Evolutionary conservation across 495 filamentous ascomycete species (phyloP).

Genomic region (Halenospora varia): DNA sequence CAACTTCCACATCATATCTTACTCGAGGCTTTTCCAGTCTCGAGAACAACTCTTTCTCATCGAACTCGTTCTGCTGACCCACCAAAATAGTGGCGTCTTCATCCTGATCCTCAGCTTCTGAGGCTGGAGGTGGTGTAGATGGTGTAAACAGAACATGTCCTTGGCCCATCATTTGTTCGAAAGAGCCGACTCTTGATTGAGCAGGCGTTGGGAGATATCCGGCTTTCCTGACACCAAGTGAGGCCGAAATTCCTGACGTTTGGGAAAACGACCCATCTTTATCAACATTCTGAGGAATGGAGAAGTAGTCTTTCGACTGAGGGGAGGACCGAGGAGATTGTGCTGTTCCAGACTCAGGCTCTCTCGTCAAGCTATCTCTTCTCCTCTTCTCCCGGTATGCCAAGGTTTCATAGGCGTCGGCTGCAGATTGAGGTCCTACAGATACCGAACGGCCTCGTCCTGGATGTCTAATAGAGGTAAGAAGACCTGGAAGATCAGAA

Average conservation of each 20-base stretch:
- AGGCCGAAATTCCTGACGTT: conserved; percentile 21
- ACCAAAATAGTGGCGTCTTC: conserved; percentile 31
- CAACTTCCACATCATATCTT: conserved; percentile 93
- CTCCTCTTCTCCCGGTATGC: conserved; percentile 84
- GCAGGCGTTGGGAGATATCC: conserved; percentile 22
- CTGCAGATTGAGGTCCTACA: conserved; percentile 89
- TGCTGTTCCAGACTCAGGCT: not conserved
- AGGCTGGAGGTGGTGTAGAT: conserved; percentile 32
- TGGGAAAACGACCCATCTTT: conserved; percentile 18
- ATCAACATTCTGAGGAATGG: conserved; percentile 2
- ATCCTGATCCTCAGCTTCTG: conserved; percentile 22
- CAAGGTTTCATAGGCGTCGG: conserved; percentile 92
- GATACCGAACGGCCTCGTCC: conserved; percentile 76
- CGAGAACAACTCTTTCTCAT: conserved; percentile 79
- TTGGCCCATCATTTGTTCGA: conserved; percentile 67
- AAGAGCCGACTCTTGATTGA: conserved; percentile 46
- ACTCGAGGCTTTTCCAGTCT: conserved; percentile 83
- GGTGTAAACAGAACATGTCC: conserved; percentile 39
- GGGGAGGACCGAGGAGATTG: not conserved
- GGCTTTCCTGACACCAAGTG: not conserved
- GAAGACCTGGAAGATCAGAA: conserved; percentile 73
- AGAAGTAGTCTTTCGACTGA: conserved; percentile 1
- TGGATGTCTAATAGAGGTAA: conserved; percentile 76
- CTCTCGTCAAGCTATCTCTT: conserved; percentile 52
- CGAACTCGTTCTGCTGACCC: conserved; percentile 44